Base-by-base conservation (phyloP, 202 grass and related monocot genomes). In the Musa balbisiana region DNA sequence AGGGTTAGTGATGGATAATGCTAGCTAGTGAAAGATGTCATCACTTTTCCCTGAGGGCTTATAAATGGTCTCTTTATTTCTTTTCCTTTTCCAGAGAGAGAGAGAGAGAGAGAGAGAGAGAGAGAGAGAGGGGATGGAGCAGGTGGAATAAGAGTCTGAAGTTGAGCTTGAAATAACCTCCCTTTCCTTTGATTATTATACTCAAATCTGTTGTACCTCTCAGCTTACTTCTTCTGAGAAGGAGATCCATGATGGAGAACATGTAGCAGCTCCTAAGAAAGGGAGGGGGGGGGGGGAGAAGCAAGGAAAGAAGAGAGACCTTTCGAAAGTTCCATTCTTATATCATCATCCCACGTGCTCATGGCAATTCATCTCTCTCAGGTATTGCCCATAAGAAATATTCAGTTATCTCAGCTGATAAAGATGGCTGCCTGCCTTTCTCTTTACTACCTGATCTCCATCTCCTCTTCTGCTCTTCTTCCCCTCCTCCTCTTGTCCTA, bases 31-130 rank as follows among this genome's bases (percentile, higher is more conserved):
- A 92, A 92, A 90, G 87, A 85, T 90, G 81, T 85, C 80, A 23
- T 74, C 21, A 81, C 84, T 43, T 43, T 43, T 43, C 33, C 33
- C 83, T 62, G 67, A 51, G 63, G 82, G 75, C 83, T 68, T 74
- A 81, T 81, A 86, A 87, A 85, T 83, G 86, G 79, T 64, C 33
- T 43, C 73, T 80, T 90, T 78, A 77, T 73, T 77, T 87, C 66
- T 89, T 92, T 91, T 87, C 87, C 82, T 89, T 99, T 95, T 85
- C 92, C 64, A 80, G 25, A 81, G 72, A 76, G 69, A 80, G 72
- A 43, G 33, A 13, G 80, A 52, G 78, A 83, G 69, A 74, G 74
- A 69, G 71, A 83, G 76, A 79, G 67, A 51, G 52, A 51, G 53
- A 81, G 63, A 80, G 78, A 83, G 83, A 76, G 78, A 82, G 78